Evolutionary conservation across 1,139 yeast species (phyloP).

Genomic region (Yamadazyma blattariae): DNA sequence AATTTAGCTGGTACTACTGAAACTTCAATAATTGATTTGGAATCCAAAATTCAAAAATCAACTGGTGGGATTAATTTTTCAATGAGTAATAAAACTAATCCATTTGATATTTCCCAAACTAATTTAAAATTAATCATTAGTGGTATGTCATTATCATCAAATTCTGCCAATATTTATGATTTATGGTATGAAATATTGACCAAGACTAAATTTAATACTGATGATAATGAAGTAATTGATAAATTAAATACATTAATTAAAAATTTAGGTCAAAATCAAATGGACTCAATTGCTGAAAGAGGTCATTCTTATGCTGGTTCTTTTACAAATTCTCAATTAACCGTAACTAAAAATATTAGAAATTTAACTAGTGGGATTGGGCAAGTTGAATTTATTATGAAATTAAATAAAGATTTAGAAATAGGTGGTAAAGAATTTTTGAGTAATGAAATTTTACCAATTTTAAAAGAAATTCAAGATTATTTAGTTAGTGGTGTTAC

Average conservation of each 20-base stretch:
- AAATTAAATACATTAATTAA: conserved; percentile 74
- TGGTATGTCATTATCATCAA: conserved; percentile 74
- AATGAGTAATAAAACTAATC: conserved; percentile 55
- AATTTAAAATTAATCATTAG: conserved; percentile 50
- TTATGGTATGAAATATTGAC: conserved; percentile 66
- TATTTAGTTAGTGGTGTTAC: conserved; percentile 33
- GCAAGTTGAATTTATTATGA: conserved; percentile 69
- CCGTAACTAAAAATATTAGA: conserved; percentile 56
- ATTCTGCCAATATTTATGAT: conserved; percentile 56
- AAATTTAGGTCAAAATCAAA: conserved; percentile 72
- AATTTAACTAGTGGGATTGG: conserved; percentile 71
- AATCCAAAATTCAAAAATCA: conserved; percentile 73
- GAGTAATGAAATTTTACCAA: conserved; percentile 57
- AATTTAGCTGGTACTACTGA: conserved; percentile 74
- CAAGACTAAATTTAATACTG: conserved; percentile 58
- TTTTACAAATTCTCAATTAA: conserved; percentile 62
- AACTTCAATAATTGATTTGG: conserved; percentile 75
- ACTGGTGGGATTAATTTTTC: conserved; percentile 83
- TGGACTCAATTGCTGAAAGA: conserved; percentile 75
- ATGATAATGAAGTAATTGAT: conserved; percentile 43
- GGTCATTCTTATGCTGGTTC: conserved; percentile 86
- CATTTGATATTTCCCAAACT: conserved; percentile 42
- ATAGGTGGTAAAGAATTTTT: conserved; percentile 49
- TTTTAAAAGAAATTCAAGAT: conserved; percentile 53
- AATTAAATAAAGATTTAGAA: conserved; percentile 53